Conservation (phyloP, 441 rosid genomes). For the Pelargonium myrrhifolium region DNA sequence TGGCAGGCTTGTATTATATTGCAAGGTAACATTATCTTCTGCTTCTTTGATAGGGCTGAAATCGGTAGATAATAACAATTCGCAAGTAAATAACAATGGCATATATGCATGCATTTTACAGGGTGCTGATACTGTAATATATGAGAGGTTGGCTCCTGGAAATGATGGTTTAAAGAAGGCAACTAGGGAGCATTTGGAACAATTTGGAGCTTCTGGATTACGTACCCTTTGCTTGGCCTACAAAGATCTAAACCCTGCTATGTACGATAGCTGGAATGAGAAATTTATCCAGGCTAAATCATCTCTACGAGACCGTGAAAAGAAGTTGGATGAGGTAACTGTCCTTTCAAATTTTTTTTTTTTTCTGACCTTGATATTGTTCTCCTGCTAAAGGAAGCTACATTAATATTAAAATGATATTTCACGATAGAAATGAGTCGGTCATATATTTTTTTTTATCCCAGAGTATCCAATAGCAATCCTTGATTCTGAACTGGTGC, state of each 20-base stretch:
- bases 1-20: constrained; percentile 90
- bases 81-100: constrained; percentile 5
- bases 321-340: constrained; percentile 91
- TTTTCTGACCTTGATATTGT: not conserved
- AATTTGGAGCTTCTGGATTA: constrained; percentile 91
- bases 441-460: not conserved
- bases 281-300: constrained; percentile 97
- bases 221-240: constrained; percentile 99
- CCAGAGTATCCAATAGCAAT: too few species aligned
- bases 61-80: not conserved
- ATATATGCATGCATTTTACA: constrained; percentile 34
- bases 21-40: constrained; percentile 59
- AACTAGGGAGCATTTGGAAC: constrained; percentile 67
- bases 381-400: not conserved
- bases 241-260: constrained; percentile 62
- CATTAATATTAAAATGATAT: not conserved
- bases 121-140: constrained; percentile 89
- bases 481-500: too few species aligned
- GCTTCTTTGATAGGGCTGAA: constrained; percentile 13
- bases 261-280: constrained; percentile 96
- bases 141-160: constrained; percentile 67
- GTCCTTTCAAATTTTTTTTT: not conserved
- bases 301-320: constrained; percentile 93
- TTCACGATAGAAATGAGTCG: not conserved
- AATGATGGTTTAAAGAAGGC: constrained; percentile 58